Evolutionary conservation across 2,329 filamentous ascomycete genomes (phyloP), one percentile per base, ranked within the genome.

Genomic region (Hypoxylon sp.): DNA sequence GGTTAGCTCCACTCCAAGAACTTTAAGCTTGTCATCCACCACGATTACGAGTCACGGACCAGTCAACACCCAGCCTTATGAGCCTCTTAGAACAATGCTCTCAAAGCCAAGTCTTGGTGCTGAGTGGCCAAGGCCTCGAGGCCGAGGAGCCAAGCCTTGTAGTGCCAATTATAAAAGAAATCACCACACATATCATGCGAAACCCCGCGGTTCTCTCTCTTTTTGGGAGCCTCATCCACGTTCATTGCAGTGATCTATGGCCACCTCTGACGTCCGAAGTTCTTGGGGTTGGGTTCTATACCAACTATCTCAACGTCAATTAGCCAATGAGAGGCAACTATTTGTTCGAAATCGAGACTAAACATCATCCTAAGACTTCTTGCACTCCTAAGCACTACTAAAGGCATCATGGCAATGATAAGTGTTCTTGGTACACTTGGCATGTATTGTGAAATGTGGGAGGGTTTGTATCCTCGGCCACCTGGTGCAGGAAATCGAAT

Each of bases 101-200:
- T 43, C 36, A 25, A 44, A 52, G 43, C 43, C 47, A 46, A 51
- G 47, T 38, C 58, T 62, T 63, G 51, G 61, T 57, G 51, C 36
- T 53, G 35, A 44, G 23, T 48, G 21, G 62, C 63, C 63, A 65
- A 65, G 61, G 32, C 56, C 55, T 58, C 45, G 47, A 35, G 49
- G 4, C 5, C 44, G 55, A 53, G 45, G 58, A 38, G 42, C 56
- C 53, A 59, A 58, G 55, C 37, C 36, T 43, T 16, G 8, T 44
- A 17, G 12, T 36, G 32, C 17, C 38, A 38, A 37, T 25, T 17
- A 19, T 46, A 7, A 37, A 40, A 35, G 21, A 16, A 30, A 12
- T 29, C 34, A 32, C 36, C 43, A 47, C 30, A 13, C 11, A n/a
- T 37, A 11, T 23, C 25, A 12, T 40, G 34, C 17, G 20, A 38